Evolutionary conservation across 2,329 filamentous ascomycete species (phyloP), one percentile per base, ranked within the genome.

Genomic region (Curvularia verruculosa): DNA sequence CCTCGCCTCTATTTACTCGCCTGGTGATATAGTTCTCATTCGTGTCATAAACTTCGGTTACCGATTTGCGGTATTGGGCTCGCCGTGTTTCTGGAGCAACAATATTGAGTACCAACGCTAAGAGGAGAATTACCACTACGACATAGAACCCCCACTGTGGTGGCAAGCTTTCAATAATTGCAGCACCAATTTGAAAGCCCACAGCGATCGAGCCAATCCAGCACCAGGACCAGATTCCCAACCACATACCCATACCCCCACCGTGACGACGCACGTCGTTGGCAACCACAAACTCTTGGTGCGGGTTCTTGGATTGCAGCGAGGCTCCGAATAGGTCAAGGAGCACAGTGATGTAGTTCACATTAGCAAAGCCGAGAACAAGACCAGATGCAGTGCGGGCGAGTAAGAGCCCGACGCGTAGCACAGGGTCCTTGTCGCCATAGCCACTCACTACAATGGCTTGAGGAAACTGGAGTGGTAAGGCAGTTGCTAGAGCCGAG

Each of bases 81-180:
- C 87, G 84, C 59, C 90, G 82, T 23, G 89, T 88, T 71, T 93
- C 90, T 0, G 90, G 90, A 19, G 85, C 85, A 36, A 91, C 72
- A 9, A 91, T 85, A 60, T 92, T 91, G 43, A 93, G 78, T 3
- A 91, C 67, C 13, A 92, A 78, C 6, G 89, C 85, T 24, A 83
- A 75, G 2, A 86, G 86, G 44, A 90, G 81, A 36, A 92, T 77
- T 26, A 89, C 83, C 57, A 91, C 87, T 57, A 87, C 86, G 69
- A 91, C 78, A 72, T 91, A 92, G 72, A 93, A 90, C 0, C 90
- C 90, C 89, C 88, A 92, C 1, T 84, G 83, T 1, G 90, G 89
- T 50, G 83, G 82, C 31, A 87, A 74, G 4, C 31, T 44, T 61
- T 88, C 84, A 65, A 92, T 91, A 64, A 92, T 84, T 36, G 82